Evolutionary conservation across 1,284 basidiomycete genomes (phyloP), one percentile per base, ranked within the genome.

Genomic region (Veloboletus limbatus): DNA sequence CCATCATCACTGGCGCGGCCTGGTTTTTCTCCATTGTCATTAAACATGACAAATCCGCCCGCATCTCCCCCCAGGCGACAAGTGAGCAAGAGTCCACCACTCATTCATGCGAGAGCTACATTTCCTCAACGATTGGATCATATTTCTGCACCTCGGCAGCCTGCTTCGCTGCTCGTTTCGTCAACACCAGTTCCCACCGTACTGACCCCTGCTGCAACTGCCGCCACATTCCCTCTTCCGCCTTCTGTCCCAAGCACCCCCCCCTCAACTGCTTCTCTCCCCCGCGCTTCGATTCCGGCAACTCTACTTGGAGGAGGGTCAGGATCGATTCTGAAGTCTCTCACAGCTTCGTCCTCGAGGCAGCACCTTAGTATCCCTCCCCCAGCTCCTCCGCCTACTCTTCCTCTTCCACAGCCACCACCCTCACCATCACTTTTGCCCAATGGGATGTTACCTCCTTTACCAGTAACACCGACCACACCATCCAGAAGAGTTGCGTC

Each of bases 361-460:
- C 55, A 65, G 16, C 62, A 67, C 41, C 49, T 66, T 20, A 25
- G 24, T 11, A 61, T 66, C 11, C 62, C 59, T 32, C 62, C 65
- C 0, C 63, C 59, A 9, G 51, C 55, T n/a, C 62, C 62, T n/a
- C 62, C 62, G 4, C 62, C 62, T 7, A 63, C 55, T 22, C 49
- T 53, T 11, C 62, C 62, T 40, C 58, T 67, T 20, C 62, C 62
- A 34, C 65, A 54, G n/a, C 61, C 39, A 8, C 60, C 60, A 20
- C 48, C 57, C 8, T 54, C 55, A 5, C 56, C 54, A 3, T 50
- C 47, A 13, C 18, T 22, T 5, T 36, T 38, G 11, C 31, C 31
- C 8, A 40, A 34, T 27, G 48, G 32, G 20, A 21, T 35, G 21
- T 10, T 26, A 11, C 38, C 14, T 4, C 27, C 49, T 16, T 34